phyloP scores from a whole-genome alignment of 768 basidiomycete genomes.

The Gymnopilus junonius region DNA sequence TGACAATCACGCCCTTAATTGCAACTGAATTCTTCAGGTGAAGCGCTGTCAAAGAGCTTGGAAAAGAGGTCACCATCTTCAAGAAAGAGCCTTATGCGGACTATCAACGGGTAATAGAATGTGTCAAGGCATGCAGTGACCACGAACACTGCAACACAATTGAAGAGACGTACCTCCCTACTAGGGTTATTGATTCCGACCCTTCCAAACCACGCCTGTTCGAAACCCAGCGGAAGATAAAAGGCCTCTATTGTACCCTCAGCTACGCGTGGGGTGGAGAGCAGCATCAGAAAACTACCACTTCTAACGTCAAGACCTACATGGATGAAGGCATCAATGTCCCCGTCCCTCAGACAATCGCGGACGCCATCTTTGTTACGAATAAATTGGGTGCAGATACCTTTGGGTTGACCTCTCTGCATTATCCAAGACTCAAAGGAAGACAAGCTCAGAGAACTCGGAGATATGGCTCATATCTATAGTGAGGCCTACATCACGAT shows the following conservation, averaged over 20 bases:
- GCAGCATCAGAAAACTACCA: not conserved
- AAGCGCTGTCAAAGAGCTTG: conserved; percentile 6
- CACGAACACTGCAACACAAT: not conserved
- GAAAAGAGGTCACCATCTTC: conserved; percentile 1
- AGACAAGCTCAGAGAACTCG: conserved; percentile 1
- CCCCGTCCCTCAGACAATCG: conserved; percentile 3
- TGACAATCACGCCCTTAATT: no score
- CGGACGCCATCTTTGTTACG: not conserved
- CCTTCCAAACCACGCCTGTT: not conserved
- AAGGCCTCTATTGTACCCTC: conserved; percentile 1
- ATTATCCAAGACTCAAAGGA: conserved; percentile 8
- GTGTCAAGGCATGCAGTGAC: not conserved
- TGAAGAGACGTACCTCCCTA: not conserved
- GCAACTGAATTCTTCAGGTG: no score
- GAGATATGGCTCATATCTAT: conserved; percentile 6
- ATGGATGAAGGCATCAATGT: not conserved
- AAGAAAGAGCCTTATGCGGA: conserved; percentile 8
- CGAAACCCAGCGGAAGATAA: not conserved
- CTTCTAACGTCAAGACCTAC: not conserved
- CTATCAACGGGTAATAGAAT: conserved; percentile 2
- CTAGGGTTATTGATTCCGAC: conserved; percentile 6
- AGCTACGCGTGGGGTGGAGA: conserved; percentile 12
- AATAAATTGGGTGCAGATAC: not conserved
- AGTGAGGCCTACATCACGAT: conserved; percentile 6
- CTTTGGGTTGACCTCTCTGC: conserved; percentile 11